phyloP scores from a whole-genome alignment of 2,329 filamentous ascomycete genomes.

The Metarhizium guizhouense region DNA sequence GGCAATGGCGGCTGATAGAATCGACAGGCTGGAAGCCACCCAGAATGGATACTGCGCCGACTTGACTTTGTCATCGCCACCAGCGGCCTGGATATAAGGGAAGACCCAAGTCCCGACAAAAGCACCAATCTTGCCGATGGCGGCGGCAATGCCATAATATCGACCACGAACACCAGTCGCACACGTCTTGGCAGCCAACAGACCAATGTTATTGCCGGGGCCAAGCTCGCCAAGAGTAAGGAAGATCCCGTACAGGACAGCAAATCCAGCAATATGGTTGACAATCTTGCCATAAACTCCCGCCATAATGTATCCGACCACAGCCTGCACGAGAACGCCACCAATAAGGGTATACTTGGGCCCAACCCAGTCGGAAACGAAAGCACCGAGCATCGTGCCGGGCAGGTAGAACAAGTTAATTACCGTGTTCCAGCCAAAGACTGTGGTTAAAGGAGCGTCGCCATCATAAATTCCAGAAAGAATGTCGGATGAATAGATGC shows the following conservation, averaged over 20 bases:
- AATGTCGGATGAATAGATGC: conserved; percentile 75
- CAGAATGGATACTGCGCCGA: conserved; percentile 83
- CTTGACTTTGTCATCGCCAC: conserved; percentile 40
- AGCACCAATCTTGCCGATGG: conserved; percentile 67
- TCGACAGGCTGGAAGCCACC: conserved; percentile 67
- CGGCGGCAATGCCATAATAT: conserved; percentile 65
- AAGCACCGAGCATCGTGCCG: conserved; percentile 69
- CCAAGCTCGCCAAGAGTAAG: conserved; percentile 46
- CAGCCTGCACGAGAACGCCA: conserved; percentile 62
- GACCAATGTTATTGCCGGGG: conserved; percentile 84
- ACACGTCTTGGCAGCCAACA: conserved; percentile 79
- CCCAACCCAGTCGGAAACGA: conserved; percentile 68
- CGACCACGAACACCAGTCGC: conserved; percentile 75
- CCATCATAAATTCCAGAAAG: conserved; percentile 54
- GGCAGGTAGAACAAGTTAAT: conserved; percentile 87
- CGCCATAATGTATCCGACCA: conserved; percentile 85
- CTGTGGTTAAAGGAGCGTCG: conserved; percentile 56
- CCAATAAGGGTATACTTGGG: conserved; percentile 64
- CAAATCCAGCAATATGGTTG: conserved; percentile 31
- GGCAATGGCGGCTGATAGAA: conserved; percentile 55
- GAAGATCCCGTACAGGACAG: conserved; percentile 28
- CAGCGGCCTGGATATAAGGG: conserved; percentile 37
- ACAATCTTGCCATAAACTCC: conserved; percentile 66
- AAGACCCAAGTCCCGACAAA: conserved; percentile 84
- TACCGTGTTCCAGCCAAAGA: conserved; percentile 82